Evolutionary conservation across 495 filamentous ascomycete genomes (phyloP).

Genomic region (Glonium stellatum): DNA sequence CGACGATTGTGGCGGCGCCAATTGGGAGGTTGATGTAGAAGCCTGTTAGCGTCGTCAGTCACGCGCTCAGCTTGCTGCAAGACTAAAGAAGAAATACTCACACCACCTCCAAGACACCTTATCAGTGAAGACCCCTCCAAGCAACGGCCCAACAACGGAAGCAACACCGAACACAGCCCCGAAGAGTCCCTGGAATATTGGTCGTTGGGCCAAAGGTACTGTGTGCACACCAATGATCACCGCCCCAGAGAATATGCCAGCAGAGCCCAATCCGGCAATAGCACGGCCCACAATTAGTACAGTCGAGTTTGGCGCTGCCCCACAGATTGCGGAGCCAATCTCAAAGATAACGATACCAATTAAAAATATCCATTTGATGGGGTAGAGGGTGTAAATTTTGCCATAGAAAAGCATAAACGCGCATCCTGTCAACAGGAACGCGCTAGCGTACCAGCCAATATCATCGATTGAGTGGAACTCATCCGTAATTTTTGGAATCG

Average conservation of each 20-base stretch:
- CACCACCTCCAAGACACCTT: slow-evolving; percentile 72
- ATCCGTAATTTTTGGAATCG: slow-evolving; percentile 29
- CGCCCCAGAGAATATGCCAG: slow-evolving; percentile 78
- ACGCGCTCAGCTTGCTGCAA: background rate
- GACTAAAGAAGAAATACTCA: slow-evolving; percentile 32
- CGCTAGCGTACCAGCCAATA: slow-evolving; percentile 28
- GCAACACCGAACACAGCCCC: slow-evolving; percentile 77
- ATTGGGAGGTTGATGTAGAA: slow-evolving; percentile 48
- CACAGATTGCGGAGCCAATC: slow-evolving; percentile 73
- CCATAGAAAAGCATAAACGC: slow-evolving; percentile 69
- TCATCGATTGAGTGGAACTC: slow-evolving; percentile 26
- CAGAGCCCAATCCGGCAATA: slow-evolving; percentile 71
- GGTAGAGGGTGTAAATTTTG: slow-evolving; percentile 73
- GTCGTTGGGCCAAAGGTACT: slow-evolving; percentile 65
- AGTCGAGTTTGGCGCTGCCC: slow-evolving; percentile 63
- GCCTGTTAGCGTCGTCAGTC: slow-evolving; percentile 36
- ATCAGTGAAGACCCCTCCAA: slow-evolving; percentile 37
- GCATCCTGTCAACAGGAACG: slow-evolving; percentile 32
- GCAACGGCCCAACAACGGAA: slow-evolving; percentile 39
- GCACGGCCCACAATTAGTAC: slow-evolving; percentile 80
- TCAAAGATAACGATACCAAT: slow-evolving; percentile 71
- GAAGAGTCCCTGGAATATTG: slow-evolving; percentile 66
- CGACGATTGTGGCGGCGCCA: slow-evolving; percentile 53
- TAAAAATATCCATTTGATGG: slow-evolving; percentile 63
- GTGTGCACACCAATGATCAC: slow-evolving; percentile 74